Percentiles rank a stretch among this genome's conserved stretches.
phyloP scores from a whole-genome alignment of 257 asterid genomes.

The Scutellaria barbata region DNA sequence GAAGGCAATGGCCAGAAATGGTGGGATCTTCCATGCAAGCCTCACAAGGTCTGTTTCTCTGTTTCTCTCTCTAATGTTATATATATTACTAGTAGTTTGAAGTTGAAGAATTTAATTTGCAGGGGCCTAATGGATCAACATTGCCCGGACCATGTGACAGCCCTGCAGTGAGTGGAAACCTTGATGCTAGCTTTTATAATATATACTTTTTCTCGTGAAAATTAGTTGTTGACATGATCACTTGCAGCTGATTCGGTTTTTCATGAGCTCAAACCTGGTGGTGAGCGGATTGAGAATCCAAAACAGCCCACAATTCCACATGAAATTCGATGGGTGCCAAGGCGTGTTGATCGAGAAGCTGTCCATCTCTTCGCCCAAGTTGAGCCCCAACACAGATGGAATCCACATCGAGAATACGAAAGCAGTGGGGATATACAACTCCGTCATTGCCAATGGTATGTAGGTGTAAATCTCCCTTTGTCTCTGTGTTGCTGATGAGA shows the following conservation, averaged over 20 bases:
- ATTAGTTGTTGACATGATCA: background rate
- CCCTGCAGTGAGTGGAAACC: slow-evolving; percentile 69
- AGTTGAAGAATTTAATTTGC: slow-evolving; percentile 36
- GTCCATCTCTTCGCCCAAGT: slow-evolving; percentile 83
- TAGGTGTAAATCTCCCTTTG: too few relatives aligned
- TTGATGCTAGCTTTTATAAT: background rate
- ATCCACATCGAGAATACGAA: slow-evolving; percentile 83
- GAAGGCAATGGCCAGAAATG: slow-evolving; percentile 92
- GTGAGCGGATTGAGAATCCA: slow-evolving; percentile 68
- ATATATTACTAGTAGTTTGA: too few relatives aligned
- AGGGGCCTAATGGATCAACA: slow-evolving; percentile 95
- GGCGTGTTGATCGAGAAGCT: slow-evolving; percentile 66
- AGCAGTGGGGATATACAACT: slow-evolving; percentile 80
- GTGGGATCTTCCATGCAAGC: slow-evolving; percentile 99
- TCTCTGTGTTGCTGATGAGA: too few relatives aligned
- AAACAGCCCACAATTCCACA: slow-evolving; percentile 91
- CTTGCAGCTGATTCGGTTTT: slow-evolving; percentile 80
- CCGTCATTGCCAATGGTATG: slow-evolving; percentile 73
- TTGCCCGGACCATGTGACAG: slow-evolving; percentile 95
- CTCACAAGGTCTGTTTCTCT: slow-evolving; percentile 66
- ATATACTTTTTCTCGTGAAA: background rate
- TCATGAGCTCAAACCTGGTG: slow-evolving; percentile 87
- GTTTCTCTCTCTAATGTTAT: background rate
- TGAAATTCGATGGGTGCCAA: slow-evolving; percentile 88
- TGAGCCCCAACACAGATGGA: slow-evolving; percentile 96